Evolutionary conservation across 371 early-diverging fungal genomes (phyloP), one percentile per base, ranked within the genome.

Genomic region (Parasitella parasitica): DNA sequence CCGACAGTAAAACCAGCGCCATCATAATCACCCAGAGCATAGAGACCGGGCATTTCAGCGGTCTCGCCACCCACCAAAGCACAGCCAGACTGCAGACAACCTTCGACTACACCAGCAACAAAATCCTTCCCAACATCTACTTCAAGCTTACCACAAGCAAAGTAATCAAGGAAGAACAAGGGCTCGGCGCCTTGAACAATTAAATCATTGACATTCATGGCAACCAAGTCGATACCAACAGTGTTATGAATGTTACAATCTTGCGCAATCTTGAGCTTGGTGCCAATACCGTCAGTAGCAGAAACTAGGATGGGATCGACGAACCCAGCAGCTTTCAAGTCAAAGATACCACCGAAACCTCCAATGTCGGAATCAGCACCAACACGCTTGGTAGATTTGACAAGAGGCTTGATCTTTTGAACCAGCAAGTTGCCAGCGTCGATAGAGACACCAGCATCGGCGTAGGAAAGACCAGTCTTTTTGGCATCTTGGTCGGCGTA

Each of bases 181-280:
- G 99, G 98, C 71, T 98, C 98, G 11, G 98, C 99, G 34, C 98
- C 99, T 79, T 98, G 98, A n/a, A 97, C 98, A 49, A 98, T 83
- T 59, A 98, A 80, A 70, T 98, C 99, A 76, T 98, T 98, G 65
- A 97, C 99, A 71, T 90, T 95, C 99, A 98, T 98, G 16, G 98
- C 99, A 34, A 98, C 99, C 51, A 97, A 81, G 72, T 98, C 99
- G 63, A 97, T 92, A 55, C 96, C 87, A 46, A 98, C 94, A 3
- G 97, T 94, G 71, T 94, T 87, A 70, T 96, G 95, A 59, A 89
- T 90, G 48, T 85, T 77, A 66, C 87, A 84, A 22, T 83, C 84
- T 52, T 96, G 95, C 3, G 98, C 98, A 66, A 98, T 85, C 84
- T 91, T 96, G 58, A 98, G 89, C 83, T 98, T 98, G 72, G 99